Percentiles rank a stretch among this genome's conserved stretches.
Conservation (phyloP, 2,329 filamentous ascomycete genomes). For the Elsinoe ampelina region DNA sequence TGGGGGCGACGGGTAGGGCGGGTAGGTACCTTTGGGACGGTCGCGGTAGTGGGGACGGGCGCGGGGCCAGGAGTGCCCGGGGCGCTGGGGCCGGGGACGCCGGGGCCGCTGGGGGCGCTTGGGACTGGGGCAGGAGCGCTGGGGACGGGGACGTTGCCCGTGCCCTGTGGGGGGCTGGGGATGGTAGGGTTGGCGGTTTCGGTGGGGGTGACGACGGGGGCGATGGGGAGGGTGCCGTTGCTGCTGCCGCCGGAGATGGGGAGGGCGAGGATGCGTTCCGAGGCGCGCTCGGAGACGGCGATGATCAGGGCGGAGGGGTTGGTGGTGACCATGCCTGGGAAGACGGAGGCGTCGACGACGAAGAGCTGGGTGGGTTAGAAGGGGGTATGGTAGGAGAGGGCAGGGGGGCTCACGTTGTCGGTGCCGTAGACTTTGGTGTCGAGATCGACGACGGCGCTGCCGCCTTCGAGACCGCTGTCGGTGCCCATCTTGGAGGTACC, state of each 20-base stretch:
- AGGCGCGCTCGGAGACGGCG: constrained; percentile 53
- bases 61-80: constrained; percentile 5
- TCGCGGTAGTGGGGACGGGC: constrained; percentile 1
- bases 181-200: not conserved
- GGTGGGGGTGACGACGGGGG: constrained; percentile 1
- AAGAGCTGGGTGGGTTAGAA: constrained; percentile 35
- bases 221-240: constrained; percentile 1
- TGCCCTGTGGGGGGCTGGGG: not conserved
- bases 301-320: constrained; percentile 61
- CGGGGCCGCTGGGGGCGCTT: not conserved
- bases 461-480: constrained; percentile 34
- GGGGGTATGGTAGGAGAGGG: not conserved
- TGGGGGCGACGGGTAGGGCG: not conserved
- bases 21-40: not conserved
- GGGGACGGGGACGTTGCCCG: not conserved
- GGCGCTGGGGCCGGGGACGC: constrained; percentile 4
- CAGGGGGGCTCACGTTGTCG: constrained; percentile 39
- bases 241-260: constrained; percentile 2
- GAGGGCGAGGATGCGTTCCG: constrained; percentile 42
- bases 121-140: not conserved
- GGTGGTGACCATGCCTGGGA: constrained; percentile 58
- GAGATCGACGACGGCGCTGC: constrained; percentile 40
- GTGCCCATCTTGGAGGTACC: constrained; percentile 32
- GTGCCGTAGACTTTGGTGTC: constrained; percentile 49
- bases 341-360: constrained; percentile 59